Evolutionary conservation across 495 filamentous ascomycete species (phyloP).

Genomic region (Aspergillus asperescens): DNA sequence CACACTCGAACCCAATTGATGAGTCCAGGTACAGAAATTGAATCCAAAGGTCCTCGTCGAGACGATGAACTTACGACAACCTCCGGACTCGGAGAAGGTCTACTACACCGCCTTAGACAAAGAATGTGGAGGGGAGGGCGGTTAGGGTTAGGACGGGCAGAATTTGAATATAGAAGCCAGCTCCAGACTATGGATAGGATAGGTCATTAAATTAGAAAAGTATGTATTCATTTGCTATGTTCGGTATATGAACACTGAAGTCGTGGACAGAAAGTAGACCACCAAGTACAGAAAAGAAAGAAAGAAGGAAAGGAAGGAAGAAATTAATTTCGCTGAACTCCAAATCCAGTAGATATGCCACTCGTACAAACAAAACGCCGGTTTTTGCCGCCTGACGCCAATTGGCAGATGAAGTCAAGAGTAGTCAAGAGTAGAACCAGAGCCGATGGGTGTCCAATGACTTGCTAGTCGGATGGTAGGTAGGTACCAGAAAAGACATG

Average conservation of each 20-base stretch:
- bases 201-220: too few relatives aligned
- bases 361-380: slow-evolving; percentile 4
- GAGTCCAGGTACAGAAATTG: too few relatives aligned
- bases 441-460: neutral
- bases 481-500: neutral
- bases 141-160: neutral
- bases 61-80: neutral
- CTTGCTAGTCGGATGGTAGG: neutral
- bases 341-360: neutral
- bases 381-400: slow-evolving; percentile 6
- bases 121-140: neutral
- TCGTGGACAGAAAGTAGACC: neutral
- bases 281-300: neutral
- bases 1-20: too few relatives aligned
- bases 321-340: slow-evolving; percentile 1
- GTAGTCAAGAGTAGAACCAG: neutral
- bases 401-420: neutral
- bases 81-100: neutral
- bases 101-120: neutral
- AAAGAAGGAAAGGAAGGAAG: neutral
- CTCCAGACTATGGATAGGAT: too few relatives aligned
- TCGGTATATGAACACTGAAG: neutral
- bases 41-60: too few relatives aligned
- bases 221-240: neutral
- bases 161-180: too few relatives aligned